These are phyloP conservation scores for Kurtzmaniella fragi DNA, from an alignment of 805 yeast genomes.

Conservation along the genomic window DNA sequence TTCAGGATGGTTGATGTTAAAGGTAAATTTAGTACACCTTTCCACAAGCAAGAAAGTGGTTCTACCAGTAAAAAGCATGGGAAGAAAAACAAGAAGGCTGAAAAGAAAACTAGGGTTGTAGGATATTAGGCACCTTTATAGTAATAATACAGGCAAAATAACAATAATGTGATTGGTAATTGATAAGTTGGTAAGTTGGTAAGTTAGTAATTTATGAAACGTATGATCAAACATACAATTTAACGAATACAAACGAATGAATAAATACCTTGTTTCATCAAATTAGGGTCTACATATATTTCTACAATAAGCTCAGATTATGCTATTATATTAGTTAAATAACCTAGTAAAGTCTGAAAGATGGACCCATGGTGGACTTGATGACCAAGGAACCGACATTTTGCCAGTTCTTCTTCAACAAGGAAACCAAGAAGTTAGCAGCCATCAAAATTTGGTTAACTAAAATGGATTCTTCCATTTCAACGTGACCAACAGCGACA, in stretches of 20 bases:
- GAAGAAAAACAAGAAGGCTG: conserved; percentile 71
- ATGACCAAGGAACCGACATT: conserved; percentile 98
- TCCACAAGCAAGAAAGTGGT: conserved; percentile 48
- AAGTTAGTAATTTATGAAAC: too few relatives aligned
- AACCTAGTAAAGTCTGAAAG: conserved; percentile 96
- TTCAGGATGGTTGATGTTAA: conserved; percentile 62
- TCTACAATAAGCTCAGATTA: conserved; percentile 6
- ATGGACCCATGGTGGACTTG: conserved; percentile 99
- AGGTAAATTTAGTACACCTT: conserved; percentile 67
- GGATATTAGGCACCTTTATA: conserved; percentile 12
- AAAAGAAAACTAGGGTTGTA: conserved; percentile 38
- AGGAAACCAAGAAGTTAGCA: conserved; percentile 97
- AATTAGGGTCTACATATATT: neutral
- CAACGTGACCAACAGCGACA: conserved; percentile 99
- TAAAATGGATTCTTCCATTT: conserved; percentile 95
- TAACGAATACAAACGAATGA: neutral
- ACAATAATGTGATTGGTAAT: neutral
- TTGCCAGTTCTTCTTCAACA: conserved; percentile 99
- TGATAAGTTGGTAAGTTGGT: too few relatives aligned
- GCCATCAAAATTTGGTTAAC: conserved; percentile 98
- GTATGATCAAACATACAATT: neutral
- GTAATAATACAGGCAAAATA: neutral
- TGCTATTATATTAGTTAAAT: neutral
- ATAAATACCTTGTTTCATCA: too few relatives aligned
- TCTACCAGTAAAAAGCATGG: conserved; percentile 52